Conservation (phyloP, 768 basidiomycete genomes). For the Leucogyrophana mollusca region DNA sequence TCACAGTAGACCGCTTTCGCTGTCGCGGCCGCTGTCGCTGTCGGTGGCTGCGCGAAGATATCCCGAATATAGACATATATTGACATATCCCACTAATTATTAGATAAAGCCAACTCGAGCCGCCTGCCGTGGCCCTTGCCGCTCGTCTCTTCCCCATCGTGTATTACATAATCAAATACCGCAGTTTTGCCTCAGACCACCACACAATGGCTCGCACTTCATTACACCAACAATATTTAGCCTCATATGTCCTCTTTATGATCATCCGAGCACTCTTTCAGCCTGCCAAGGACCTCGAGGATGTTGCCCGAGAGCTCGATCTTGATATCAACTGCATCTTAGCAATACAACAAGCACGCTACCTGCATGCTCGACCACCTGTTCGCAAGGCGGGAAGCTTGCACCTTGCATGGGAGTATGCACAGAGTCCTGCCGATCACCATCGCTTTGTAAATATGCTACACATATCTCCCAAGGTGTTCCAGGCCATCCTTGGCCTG, state of each 20-base stretch:
- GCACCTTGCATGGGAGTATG: conserved; percentile 26
- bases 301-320: not conserved
- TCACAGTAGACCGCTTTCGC: no score
- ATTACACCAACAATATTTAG: conserved; percentile 1
- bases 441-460: conserved; percentile 14
- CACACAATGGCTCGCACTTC: not conserved
- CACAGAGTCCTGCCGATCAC: conserved; percentile 19
- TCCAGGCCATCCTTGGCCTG: conserved; percentile 20
- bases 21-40: no score
- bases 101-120: no score
- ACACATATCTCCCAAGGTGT: conserved; percentile 7
- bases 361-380: conserved; percentile 1
- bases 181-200: no score
- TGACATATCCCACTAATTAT: no score
- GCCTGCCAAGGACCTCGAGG: not conserved
- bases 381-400: conserved; percentile 24
- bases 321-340: conserved; percentile 4
- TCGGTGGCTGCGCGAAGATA: no score
- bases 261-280: not conserved
- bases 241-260: not conserved
- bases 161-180: no score
- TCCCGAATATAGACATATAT: no score
- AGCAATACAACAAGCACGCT: conserved; percentile 2
- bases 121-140: no score
- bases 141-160: no score